A percentile compares a stretch with the other conserved stretches of the same genome.
Conservation (phyloP, 2,329 filamentous ascomycete species). For the Sporothrix brunneoviolacea region DNA sequence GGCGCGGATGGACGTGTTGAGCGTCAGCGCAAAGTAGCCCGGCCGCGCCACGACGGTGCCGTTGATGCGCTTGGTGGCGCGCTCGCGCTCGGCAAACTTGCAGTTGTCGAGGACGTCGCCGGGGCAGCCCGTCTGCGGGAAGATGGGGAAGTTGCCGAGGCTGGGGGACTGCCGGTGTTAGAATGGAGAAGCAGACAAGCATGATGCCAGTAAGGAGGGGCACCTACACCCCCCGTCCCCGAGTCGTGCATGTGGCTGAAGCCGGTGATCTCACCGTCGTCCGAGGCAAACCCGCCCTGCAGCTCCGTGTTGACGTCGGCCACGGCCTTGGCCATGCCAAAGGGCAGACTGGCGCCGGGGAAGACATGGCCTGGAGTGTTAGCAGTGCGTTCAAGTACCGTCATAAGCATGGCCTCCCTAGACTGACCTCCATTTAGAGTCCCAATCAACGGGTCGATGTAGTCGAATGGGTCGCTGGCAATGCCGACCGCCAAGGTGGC, state of each 20-base stretch:
- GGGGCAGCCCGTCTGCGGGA: slow-evolving; percentile 30
- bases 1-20: slow-evolving; percentile 46
- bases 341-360: slow-evolving; percentile 47
- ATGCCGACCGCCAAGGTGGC: too few species aligned
- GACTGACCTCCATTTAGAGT: slow-evolving; percentile 24
- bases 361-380: slow-evolving; percentile 50
- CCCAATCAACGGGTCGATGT: slow-evolving; percentile 45
- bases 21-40: slow-evolving; percentile 52
- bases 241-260: slow-evolving; percentile 38
- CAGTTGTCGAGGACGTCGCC: slow-evolving; percentile 47
- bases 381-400: too few species aligned
- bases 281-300: too few species aligned
- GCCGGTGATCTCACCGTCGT: too few species aligned
- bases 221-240: slow-evolving; percentile 37
- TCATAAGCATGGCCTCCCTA: too few species aligned
- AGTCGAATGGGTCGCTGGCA: slow-evolving; percentile 15
- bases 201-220: too few species aligned
- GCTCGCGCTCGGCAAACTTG: slow-evolving; percentile 42
- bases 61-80: slow-evolving; percentile 33
- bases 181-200: too few species aligned
- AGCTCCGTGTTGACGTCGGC: too few species aligned
- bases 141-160: slow-evolving; percentile 40
- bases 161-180: too few species aligned
- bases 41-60: slow-evolving; percentile 42
- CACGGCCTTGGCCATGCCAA: too few species aligned